Evolutionary conservation across 1,284 basidiomycete species (phyloP), one percentile per base, ranked within the genome.

Genomic region (Fomitopsis pinicola): DNA sequence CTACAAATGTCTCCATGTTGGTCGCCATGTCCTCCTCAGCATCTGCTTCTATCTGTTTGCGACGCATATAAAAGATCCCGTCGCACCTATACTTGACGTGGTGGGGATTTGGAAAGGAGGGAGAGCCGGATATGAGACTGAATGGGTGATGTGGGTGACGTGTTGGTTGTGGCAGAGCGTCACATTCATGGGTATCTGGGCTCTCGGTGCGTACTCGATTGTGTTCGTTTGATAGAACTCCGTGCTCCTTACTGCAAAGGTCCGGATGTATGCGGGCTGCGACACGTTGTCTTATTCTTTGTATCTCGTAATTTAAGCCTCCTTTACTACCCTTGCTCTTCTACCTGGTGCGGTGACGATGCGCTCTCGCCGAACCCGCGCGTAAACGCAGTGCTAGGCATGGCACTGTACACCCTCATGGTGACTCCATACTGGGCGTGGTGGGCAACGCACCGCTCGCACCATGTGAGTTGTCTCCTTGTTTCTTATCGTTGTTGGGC

Each of bases 391-490:
- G 60, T 63, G 1, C 59, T 73, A 15, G 76, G 76, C 0, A 63
- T 76, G 50, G 58, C 63, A 6, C 66, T 75, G 22, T 75, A 77
- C 58, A 73, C 71, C 22, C 80, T 77, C 68, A 71, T 81, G 17
- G 64, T 84, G 28, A 78, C 79, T 12, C 82, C 82, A 1, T 83
- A 82, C 64, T 82, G 75, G 61, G 72, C 82, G 3, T 84, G 82
- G 82, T 71, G 80, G 17, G 67, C 76, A 17, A 81, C 81, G 0
- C 82, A 84, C 66, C 80, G 80, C 62, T 71, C 76, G 8, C 82
- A 73, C 46, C 72, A 73, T 57, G 71, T 72, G 35, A 38, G 65
- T 65, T 10, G 38, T 0, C 1, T 8, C 30, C 8, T 33, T 22
- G 22, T 22, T 22, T 22, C 22, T 22, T 1, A 22, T 22, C 30